Base-by-base conservation (phyloP, 163 green algal genomes). In the Volvox carteri region DNA sequence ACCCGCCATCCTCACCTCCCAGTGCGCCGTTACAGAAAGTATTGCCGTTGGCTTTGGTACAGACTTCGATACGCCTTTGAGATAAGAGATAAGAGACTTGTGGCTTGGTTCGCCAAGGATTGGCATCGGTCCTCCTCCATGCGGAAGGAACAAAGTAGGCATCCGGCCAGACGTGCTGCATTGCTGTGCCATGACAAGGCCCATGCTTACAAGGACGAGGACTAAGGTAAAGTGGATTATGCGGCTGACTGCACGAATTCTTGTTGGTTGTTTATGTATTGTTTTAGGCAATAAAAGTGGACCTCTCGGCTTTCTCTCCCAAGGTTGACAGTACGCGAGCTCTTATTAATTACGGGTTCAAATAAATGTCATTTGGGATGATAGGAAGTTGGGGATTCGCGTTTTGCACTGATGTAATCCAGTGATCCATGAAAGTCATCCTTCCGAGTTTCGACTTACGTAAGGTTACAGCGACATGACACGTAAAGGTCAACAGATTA, bases 1-100 rank as follows among this genome's bases (percentile, higher is more conserved):
- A n/a, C n/a, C n/a, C n/a, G n/a, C n/a, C n/a, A n/a, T 65, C 25
- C n/a, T 35, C 3, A 87, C 83, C 84, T 89, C 84, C 84, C 84
- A 89, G 42, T 89, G 84, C 7, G 84, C 84, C 9, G 72, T 89
- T 3, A 84, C 84, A 4, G 72, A n/a, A 1, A 89, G 28, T 25
- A 89, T 89, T 14, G 72, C 84, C 4, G 42, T 89, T 1, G 84
- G 84, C 18, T 77, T 54, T 12, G 84, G 70, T 4, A 89, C 5
- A 0, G 16, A 30, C 11, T 50, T 65, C 1, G 35, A 25, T 9
- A 84, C 9, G 52, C 33, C n/a, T 18, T 30, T 62, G 3, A 89
- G 54, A 18, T 89, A 72, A 0, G 54, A 11, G 8, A 74, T 68
- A 0, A 89, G 52, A 2, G 72, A 76, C 2, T 37, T 50, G 1